Percentiles rank a stretch among this genome's conserved stretches.
Evolutionary conservation across 2,329 filamentous ascomycete genomes (phyloP).

Genomic region (Aspergillus unguis): DNA sequence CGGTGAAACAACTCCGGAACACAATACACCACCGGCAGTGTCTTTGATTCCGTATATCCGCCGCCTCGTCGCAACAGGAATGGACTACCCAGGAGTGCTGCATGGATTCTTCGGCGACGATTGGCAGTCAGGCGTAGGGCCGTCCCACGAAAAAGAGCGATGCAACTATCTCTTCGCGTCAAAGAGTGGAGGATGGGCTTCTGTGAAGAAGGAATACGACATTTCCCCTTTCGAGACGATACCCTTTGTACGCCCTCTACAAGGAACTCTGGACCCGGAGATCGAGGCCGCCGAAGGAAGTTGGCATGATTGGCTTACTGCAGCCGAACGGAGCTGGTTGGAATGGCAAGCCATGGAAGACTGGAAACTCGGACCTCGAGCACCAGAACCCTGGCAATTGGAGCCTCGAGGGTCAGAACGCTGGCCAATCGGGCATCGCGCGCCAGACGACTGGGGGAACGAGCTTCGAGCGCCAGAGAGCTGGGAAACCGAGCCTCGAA

Average conservation of each 20-base stretch:
- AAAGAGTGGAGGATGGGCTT: slow-evolving; percentile 86
- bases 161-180: slow-evolving; percentile 93
- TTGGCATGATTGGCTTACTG: slow-evolving; percentile 88
- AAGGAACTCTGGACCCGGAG: slow-evolving; percentile 71
- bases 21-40: slow-evolving; percentile 45
- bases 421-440: slow-evolving; percentile 91
- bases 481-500: slow-evolving; percentile 91
- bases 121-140: slow-evolving; percentile 75
- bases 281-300: slow-evolving; percentile 75
- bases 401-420: slow-evolving; percentile 69
- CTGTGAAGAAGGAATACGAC: slow-evolving; percentile 87
- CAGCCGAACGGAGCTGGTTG: slow-evolving; percentile 82
- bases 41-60: slow-evolving; percentile 86
- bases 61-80: slow-evolving; percentile 84
- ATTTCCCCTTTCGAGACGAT: slow-evolving; percentile 77
- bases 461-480: slow-evolving; percentile 69
- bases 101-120: slow-evolving; percentile 97
- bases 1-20: slow-evolving; percentile 38
- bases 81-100: slow-evolving; percentile 80
- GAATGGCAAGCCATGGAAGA: slow-evolving; percentile 96
- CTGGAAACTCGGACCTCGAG: slow-evolving; percentile 91
- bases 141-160: slow-evolving; percentile 81
- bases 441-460: slow-evolving; percentile 45
- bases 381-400: slow-evolving; percentile 45
- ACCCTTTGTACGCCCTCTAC: slow-evolving; percentile 82